Base-by-base conservation (phyloP, 2,329 filamentous ascomycete species). In the Nakataea oryzae region DNA sequence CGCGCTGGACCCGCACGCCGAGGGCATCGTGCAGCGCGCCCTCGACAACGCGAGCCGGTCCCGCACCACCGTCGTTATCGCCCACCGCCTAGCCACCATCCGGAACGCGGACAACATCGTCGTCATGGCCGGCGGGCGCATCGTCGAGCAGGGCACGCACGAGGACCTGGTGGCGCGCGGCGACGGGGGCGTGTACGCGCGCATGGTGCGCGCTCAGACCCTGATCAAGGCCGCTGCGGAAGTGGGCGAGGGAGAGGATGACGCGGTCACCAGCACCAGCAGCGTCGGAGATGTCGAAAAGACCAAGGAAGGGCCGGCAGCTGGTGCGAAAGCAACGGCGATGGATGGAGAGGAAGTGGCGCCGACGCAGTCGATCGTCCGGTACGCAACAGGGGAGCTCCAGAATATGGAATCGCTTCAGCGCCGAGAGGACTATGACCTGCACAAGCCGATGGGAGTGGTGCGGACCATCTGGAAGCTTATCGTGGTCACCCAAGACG, bases 11-110 rank as follows among this genome's bases (percentile, higher is more conserved):
- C 73, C 76, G 5, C 73, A 76, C 1, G 73, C 77, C 1, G 77
- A 79, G 62, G 72, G 76, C 3, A 76, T 82, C 9, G 83, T 86
- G 1, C 84, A 86, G 66, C 73, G 78, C 34, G 82, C 83, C 0
- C 74, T 86, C 26, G 79, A 81, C 64, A 75, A 76, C n/a, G 78
- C 86, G 0, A 83, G 83, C 0, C 74, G 78, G 54, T 79, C 81
- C 28, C 76, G 86, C 21, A 89, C 87, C 0, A 88, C 85, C 0
- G 83, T 90, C 29, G 80, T 87, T 54, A 87, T 89, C 63, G 86
- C 86, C 0, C 84, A 87, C 70, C 26, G 85, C 74, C 75, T 86
- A 0, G 83, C 81, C 30, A 85, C 86, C 0, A 73, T 79, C 41
- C 74, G 75, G 60, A 73, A 73, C 34, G 74, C 75, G 0, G 73